These are phyloP conservation scores for Neoboletus subvelutipes DNA, from an alignment of 768 basidiomycete genomes.

Conservation along the genomic window DNA sequence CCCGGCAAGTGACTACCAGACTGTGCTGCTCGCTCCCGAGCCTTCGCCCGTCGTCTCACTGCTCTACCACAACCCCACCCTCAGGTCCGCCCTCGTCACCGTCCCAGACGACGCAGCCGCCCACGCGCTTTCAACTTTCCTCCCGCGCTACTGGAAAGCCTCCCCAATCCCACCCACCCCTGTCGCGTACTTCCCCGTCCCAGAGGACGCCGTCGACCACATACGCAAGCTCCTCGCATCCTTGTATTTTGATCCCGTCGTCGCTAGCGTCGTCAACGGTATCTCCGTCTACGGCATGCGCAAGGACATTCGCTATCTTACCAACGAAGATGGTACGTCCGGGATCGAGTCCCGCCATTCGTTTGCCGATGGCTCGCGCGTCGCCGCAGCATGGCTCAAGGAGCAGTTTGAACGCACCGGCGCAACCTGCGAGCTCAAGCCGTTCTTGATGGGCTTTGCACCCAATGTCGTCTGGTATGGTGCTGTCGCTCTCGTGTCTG, in stretches of 20 bases:
- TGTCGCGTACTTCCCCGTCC: constrained; percentile 53
- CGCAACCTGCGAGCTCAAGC: constrained; percentile 64
- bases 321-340: constrained; percentile 76
- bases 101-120: constrained; percentile 40
- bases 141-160: constrained; percentile 77
- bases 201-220: constrained; percentile 49
- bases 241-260: constrained; percentile 65
- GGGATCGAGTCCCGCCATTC: constrained; percentile 80
- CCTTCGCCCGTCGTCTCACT: constrained; percentile 28
- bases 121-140: constrained; percentile 51
- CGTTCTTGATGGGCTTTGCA: constrained; percentile 71
- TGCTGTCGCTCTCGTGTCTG: too few species aligned
- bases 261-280: constrained; percentile 67
- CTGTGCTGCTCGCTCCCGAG: constrained; percentile 14
- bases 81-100: constrained; percentile 49
- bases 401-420: constrained; percentile 70
- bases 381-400: constrained; percentile 47
- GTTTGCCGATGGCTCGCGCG: constrained; percentile 61
- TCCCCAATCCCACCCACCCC: constrained; percentile 56
- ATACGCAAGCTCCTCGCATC: constrained; percentile 55
- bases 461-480: constrained; percentile 85
- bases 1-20: constrained; percentile 17
- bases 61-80: constrained; percentile 39
- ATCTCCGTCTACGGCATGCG: constrained; percentile 66
- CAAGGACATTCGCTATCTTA: constrained; percentile 76